A percentile compares a stretch with the other conserved stretches of the same genome.
Conservation (phyloP, 108 stramenopile genomes). For the Chaetoceros tenuissimus region DNA sequence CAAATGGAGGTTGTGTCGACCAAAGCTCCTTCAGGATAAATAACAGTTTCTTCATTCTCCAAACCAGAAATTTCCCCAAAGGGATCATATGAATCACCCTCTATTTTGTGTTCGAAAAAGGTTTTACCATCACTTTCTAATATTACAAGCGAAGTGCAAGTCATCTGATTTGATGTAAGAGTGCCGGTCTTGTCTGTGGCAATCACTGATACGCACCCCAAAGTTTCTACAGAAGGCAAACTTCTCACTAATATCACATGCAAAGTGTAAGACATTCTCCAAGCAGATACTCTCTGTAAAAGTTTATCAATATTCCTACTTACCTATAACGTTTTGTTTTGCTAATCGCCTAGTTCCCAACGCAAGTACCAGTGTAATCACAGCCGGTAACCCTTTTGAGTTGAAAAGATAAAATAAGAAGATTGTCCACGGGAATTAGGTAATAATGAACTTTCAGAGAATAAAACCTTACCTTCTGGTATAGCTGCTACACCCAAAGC, state of each 20-base stretch:
- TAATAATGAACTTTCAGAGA: no score
- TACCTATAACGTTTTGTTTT: conserved; percentile 32
- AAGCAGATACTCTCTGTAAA: background rate
- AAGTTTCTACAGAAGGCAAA: conserved; percentile 78
- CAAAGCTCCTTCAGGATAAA: background rate
- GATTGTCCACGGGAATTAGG: no score
- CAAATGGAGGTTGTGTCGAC: background rate
- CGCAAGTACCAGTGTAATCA: conserved; percentile 75
- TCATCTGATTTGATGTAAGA: conserved; percentile 81
- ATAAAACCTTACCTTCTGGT: no score
- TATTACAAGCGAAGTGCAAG: conserved; percentile 30
- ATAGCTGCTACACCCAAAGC: conserved; percentile 84
- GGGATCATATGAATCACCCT: conserved; percentile 28
- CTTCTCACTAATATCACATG: conserved; percentile 11
- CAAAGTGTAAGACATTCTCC: no score
- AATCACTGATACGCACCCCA: conserved; percentile 74
- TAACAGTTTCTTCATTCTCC: conserved; percentile 1
- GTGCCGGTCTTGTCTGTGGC: conserved; percentile 90
- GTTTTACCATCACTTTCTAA: background rate
- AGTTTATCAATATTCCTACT: conserved; percentile 14
- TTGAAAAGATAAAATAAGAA: no score
- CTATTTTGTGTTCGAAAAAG: conserved; percentile 13
- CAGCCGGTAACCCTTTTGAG: conserved; percentile 73
- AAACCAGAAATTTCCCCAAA: conserved; percentile 24
- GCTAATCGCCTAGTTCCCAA: conserved; percentile 66